Evolutionary conservation across 257 asterid species (phyloP).

Genomic region (Solanum tarijense): DNA sequence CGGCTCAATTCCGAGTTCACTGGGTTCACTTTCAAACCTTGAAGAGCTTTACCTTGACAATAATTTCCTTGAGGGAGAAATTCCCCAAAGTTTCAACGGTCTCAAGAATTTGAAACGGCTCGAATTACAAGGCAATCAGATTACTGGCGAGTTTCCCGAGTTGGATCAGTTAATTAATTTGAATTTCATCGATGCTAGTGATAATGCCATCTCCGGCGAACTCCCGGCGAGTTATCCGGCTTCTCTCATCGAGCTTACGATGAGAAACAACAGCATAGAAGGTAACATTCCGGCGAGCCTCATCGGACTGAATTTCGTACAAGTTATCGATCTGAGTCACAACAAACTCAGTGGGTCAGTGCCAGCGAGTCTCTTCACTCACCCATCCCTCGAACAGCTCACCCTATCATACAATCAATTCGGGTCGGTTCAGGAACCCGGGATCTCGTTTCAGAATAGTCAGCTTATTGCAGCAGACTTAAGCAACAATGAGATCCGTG

Average conservation of each 20-base stretch:
- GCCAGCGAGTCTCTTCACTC: slow-evolving; percentile 59
- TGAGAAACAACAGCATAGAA: slow-evolving; percentile 44
- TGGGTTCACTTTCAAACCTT: slow-evolving; percentile 35
- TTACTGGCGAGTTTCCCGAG: slow-evolving; percentile 44
- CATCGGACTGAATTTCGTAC: slow-evolving; percentile 17
- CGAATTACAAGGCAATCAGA: slow-evolving; percentile 54
- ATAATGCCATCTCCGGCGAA: slow-evolving; percentile 55
- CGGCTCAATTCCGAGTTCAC: slow-evolving; percentile 40
- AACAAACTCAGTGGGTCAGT: slow-evolving; percentile 53
- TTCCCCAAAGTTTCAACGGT: slow-evolving; percentile 43
- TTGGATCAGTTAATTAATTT: slow-evolving; percentile 37
- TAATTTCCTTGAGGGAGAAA: slow-evolving; percentile 39
- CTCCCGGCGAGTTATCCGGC: slow-evolving; percentile 48
- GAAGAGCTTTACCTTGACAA: slow-evolving; percentile 49
- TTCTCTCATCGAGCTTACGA: slow-evolving; percentile 27
- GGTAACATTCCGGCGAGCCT: slow-evolving; percentile 40
- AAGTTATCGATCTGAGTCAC: slow-evolving; percentile 74
- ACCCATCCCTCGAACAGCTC: slow-evolving; percentile 61
- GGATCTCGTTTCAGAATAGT: slow-evolving; percentile 24
- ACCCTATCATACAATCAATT: slow-evolving; percentile 45
- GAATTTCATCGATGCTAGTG: slow-evolving; percentile 55
- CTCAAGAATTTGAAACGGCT: slow-evolving; percentile 46
- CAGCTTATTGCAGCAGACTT: slow-evolving; percentile 64
- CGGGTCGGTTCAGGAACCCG: slow-evolving; percentile 46
- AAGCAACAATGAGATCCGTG: slow-evolving; percentile 50